These are phyloP conservation scores for Boletus coccyginus DNA, from an alignment of 768 basidiomycete genomes.

Conservation along the genomic window DNA sequence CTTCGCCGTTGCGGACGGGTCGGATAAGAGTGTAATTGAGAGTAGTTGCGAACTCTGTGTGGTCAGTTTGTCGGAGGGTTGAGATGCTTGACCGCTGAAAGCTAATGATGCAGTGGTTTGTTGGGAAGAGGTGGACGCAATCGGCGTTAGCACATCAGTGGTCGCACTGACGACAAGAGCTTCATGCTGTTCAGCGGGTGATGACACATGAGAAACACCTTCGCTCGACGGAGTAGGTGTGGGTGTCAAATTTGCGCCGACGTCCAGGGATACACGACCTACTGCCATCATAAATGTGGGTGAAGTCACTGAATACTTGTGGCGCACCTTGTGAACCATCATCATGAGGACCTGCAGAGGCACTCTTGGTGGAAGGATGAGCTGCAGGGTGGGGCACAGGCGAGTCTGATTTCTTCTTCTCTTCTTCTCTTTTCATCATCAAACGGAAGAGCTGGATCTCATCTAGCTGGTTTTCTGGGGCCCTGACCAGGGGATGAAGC, in stretches of 20 bases:
- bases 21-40: slow-evolving; percentile 30
- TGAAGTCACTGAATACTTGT: background rate
- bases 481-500: slow-evolving; percentile 15
- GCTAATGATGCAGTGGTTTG: slow-evolving; percentile 2
- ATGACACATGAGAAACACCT: slow-evolving; percentile 13
- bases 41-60: slow-evolving; percentile 36
- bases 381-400: background rate
- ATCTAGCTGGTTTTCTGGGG: slow-evolving; percentile 50
- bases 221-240: slow-evolving; percentile 6
- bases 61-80: slow-evolving; percentile 16
- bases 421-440: slow-evolving; percentile 78
- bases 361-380: slow-evolving; percentile 10
- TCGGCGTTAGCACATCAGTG: slow-evolving; percentile 1
- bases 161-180: background rate
- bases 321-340: slow-evolving; percentile 21
- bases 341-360: slow-evolving; percentile 7
- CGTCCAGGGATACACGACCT: slow-evolving; percentile 12
- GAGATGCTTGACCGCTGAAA: slow-evolving; percentile 16
- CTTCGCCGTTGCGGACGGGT: slow-evolving; percentile 17
- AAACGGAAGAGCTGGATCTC: slow-evolving; percentile 84
- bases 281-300: slow-evolving; percentile 9
- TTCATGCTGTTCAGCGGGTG: slow-evolving; percentile 14
- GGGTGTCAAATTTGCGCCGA: slow-evolving; percentile 1
- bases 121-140: slow-evolving; percentile 14
- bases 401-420: slow-evolving; percentile 39